phyloP scores from a whole-genome alignment of 2,329 filamentous ascomycete species.

The Talaromyces albobiverticillius region DNA sequence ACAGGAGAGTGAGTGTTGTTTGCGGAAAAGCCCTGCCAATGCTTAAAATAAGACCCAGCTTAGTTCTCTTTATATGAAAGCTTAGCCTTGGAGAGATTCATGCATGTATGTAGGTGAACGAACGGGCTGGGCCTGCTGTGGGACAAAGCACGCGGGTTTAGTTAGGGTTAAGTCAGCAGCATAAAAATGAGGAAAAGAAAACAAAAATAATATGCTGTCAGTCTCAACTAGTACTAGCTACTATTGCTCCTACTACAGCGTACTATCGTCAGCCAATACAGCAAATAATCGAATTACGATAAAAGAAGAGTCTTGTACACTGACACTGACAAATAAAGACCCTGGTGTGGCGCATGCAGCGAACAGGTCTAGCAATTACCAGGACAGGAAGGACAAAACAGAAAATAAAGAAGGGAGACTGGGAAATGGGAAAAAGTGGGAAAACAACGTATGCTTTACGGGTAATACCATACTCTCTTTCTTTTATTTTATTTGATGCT shows the following conservation, averaged over 20 bases:
- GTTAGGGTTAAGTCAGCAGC: not conserved
- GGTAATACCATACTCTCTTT: not conserved
- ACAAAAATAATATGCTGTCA: not conserved
- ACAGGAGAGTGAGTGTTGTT: no score
- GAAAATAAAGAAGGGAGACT: slow-evolving; percentile 21
- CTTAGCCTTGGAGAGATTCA: not conserved
- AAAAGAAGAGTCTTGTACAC: not conserved
- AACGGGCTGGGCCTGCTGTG: not conserved
- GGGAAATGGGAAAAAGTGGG: not conserved
- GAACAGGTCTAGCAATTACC: not conserved
- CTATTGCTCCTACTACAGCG: not conserved
- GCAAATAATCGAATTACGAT: not conserved
- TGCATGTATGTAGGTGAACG: not conserved
- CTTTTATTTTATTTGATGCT: not conserved
- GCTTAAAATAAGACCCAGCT: not conserved
- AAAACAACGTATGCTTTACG: not conserved
- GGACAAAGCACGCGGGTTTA: slow-evolving; percentile 8
- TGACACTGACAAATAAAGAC: not conserved
- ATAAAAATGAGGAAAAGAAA: not conserved
- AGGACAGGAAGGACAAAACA: not conserved
- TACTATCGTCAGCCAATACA: not conserved
- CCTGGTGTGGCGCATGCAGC: not conserved
- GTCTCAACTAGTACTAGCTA: not conserved
- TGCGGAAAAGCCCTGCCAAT: no score
- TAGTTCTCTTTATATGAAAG: not conserved